Conservation (phyloP, 768 basidiomycete genomes). For the Auricularia heimuer region DNA sequence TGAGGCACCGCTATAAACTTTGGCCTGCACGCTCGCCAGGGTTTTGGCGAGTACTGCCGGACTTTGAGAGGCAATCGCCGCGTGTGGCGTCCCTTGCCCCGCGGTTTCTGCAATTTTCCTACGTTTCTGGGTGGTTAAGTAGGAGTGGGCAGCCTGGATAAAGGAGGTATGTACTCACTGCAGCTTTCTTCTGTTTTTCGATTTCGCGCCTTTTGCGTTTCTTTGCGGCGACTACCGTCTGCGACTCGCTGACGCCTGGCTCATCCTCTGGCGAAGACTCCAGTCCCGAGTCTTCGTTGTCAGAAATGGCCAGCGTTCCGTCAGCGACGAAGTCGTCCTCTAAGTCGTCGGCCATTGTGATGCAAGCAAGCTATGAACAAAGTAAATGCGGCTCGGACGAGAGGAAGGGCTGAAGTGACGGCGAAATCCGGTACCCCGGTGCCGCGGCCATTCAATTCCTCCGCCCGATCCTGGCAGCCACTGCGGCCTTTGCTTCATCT, state of each 20-base stretch:
- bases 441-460: too few species aligned
- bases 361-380: background rate
- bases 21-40: slow-evolving; percentile 55
- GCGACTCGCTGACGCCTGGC: slow-evolving; percentile 17
- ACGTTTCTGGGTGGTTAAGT: slow-evolving; percentile 38
- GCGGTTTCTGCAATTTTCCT: slow-evolving; percentile 44
- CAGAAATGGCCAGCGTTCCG: slow-evolving; percentile 53
- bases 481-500: too few species aligned
- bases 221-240: slow-evolving; percentile 31
- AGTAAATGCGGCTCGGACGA: slow-evolving; percentile 1
- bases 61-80: slow-evolving; percentile 47
- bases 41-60: slow-evolving; percentile 52
- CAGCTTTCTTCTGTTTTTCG: slow-evolving; percentile 63
- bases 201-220: slow-evolving; percentile 67
- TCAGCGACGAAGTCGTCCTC: slow-evolving; percentile 75
- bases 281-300: slow-evolving; percentile 34
- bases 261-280: slow-evolving; percentile 23
- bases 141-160: background rate
- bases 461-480: too few species aligned
- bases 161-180: slow-evolving; percentile 32
- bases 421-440: too few species aligned
- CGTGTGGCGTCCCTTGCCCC: slow-evolving; percentile 20
- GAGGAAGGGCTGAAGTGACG: background rate
- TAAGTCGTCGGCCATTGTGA: slow-evolving; percentile 50
- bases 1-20: slow-evolving; percentile 58